Evolutionary conservation across 179 eudicot species (phyloP), one percentile per base, ranked within the genome.

Genomic region (Sideroxylon spinosum): DNA sequence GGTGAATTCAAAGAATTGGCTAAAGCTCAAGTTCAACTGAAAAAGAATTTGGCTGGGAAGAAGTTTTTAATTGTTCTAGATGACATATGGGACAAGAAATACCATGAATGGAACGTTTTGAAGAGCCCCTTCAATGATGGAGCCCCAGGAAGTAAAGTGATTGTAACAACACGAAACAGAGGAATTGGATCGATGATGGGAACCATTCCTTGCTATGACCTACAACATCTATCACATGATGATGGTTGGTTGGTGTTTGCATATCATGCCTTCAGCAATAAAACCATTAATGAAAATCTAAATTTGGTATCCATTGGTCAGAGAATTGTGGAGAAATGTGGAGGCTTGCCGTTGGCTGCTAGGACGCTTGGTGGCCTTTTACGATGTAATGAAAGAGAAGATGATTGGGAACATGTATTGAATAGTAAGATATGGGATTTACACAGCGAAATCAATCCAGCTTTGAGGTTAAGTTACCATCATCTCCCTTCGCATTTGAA

Each of bases 201-300:
- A 5, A 37, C 80, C 16, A 1, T 10, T 23, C 68, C 29, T 14
- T n/a, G 20, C 23, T 23, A 61, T 56, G 17, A 11, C 20, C 13
- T 78, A 29, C 20, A 46, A 1, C 60, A 7, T 12, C 72, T 81
- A 29, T 26, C 84, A 28, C 46, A 44, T 25, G 78, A 78, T 0
- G 78, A 78, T 78, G 52, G 67, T 4, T 78, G 82, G 82, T 74
- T 56, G 12, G 26, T 84, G 7, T 81, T 84, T 44, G 12, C 48
- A 6, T 44, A 74, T 7, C 63, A 78, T 57, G 84, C 73, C 13
- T 71, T 75, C 68, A 73, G 7, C 55, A 12, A 9, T 44, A 73
- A n/a, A 7, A 7, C 26, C 23, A 13, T 0, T 13, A 9, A 6
- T 26, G 16, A 10, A 1, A 9, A 78, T 78, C 50, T 79, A 9